These are phyloP conservation scores for Boletellus ananas DNA, from an alignment of 768 basidiomycete species.

Conservation along the genomic window DNA sequence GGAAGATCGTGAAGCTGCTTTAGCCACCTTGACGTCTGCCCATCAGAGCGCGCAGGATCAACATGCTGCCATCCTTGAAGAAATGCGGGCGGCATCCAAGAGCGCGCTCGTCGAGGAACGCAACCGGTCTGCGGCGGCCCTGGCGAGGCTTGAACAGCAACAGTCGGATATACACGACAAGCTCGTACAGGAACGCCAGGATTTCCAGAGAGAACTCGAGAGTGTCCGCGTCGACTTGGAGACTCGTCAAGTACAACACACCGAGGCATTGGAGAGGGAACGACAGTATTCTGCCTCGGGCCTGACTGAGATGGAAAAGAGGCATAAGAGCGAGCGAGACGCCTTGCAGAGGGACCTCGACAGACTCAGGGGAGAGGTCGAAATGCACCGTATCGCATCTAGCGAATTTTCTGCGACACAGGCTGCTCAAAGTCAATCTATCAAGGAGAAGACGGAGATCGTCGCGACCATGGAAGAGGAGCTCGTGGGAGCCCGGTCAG, in stretches of 20 bases:
- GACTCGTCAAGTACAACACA: slow-evolving; percentile 21
- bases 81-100: slow-evolving; percentile 31
- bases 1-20: slow-evolving; percentile 45
- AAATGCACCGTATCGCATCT: slow-evolving; percentile 45
- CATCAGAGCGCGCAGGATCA: slow-evolving; percentile 37
- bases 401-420: slow-evolving; percentile 38
- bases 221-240: slow-evolving; percentile 45
- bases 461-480: slow-evolving; percentile 50
- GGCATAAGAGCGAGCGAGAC: slow-evolving; percentile 20
- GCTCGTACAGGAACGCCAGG: slow-evolving; percentile 34
- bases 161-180: slow-evolving; percentile 48
- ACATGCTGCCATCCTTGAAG: slow-evolving; percentile 37
- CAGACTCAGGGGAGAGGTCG: slow-evolving; percentile 47
- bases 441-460: slow-evolving; percentile 47
- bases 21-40: slow-evolving; percentile 39
- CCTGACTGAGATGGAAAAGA: slow-evolving; percentile 16
- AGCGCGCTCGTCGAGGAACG: slow-evolving; percentile 44
- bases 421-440: slow-evolving; percentile 42
- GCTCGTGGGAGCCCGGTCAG: slow-evolving; percentile 37
- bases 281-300: slow-evolving; percentile 23
- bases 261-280: slow-evolving; percentile 24
- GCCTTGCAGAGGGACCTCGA: slow-evolving; percentile 46
- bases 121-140: slow-evolving; percentile 37
- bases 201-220: slow-evolving; percentile 52
- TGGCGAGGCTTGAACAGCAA: slow-evolving; percentile 49